Percentiles rank a stretch among this genome's conserved stretches.
These are phyloP conservation scores for Cnidoscolus chayamansa DNA, from an alignment of 441 rosid genomes.

Conservation along the genomic window DNA sequence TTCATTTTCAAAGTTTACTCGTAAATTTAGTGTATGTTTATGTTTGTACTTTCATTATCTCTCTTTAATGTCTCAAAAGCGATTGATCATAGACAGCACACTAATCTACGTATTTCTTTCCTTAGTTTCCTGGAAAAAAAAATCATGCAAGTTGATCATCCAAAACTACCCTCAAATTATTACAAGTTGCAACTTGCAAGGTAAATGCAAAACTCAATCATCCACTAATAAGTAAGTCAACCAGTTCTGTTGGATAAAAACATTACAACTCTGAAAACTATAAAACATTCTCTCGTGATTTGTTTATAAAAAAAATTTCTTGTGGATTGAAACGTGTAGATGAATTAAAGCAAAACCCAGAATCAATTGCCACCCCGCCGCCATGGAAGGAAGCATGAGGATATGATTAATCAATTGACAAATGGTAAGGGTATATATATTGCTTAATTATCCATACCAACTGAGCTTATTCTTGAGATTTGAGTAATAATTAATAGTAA, in stretches of 20 bases:
- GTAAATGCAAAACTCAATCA: not conserved
- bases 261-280: not conserved
- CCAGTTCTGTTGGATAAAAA: not conserved
- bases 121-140: no score
- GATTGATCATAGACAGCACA: no score
- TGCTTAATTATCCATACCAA: no score
- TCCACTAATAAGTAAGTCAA: constrained; percentile 4
- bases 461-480: no score
- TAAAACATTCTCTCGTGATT: no score
- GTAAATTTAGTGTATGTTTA: no score
- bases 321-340: not conserved
- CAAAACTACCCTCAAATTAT: not conserved
- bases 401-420: not conserved
- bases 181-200: not conserved
- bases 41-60: no score
- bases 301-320: not conserved
- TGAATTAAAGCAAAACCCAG: not conserved
- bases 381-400: constrained; percentile 10
- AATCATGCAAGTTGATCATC: no score
- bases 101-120: no score
- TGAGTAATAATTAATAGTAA: constrained; percentile 7
- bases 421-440: not conserved
- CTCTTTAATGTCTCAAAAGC: no score
- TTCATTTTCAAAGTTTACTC: no score
- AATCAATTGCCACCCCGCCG: not conserved